Conservation (phyloP, 1,139 yeast genomes). For the Blastobotrys malaysiensis region DNA sequence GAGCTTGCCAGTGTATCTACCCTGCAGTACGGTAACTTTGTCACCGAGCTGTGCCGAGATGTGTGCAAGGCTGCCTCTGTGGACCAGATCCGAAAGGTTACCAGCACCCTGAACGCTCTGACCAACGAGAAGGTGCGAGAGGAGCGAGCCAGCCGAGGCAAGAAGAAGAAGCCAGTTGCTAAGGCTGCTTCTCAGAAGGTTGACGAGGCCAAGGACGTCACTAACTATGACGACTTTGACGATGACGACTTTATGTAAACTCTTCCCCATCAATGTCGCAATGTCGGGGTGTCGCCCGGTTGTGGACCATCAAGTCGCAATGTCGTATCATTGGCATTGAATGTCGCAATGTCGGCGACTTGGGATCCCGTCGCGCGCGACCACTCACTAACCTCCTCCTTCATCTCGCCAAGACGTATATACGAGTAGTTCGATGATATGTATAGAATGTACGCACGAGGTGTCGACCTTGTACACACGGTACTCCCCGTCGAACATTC, state of each 20-base stretch:
- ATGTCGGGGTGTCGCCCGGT: too few species aligned
- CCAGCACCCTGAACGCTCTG: conserved; percentile 75
- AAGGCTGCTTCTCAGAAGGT: conserved; percentile 74
- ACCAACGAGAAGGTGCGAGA: conserved; percentile 83
- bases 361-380: neutral
- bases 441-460: conserved; percentile 76
- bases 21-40: conserved; percentile 68
- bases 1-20: conserved; percentile 50
- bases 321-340: neutral
- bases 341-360: neutral
- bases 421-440: conserved; percentile 50
- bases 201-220: conserved; percentile 64
- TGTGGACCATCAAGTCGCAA: neutral
- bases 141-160: conserved; percentile 95
- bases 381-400: neutral
- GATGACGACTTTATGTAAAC: conserved; percentile 87
- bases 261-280: neutral
- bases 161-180: conserved; percentile 86
- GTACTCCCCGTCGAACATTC: conserved; percentile 74
- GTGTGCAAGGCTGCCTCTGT: conserved; percentile 71
- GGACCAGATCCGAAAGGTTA: conserved; percentile 80
- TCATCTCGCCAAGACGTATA: neutral
- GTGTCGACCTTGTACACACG: conserved; percentile 61
- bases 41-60: conserved; percentile 83
- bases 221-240: conserved; percentile 49